phyloP scores from a whole-genome alignment of 169 alveolate species.

The Plasmodium vivax region DNA sequence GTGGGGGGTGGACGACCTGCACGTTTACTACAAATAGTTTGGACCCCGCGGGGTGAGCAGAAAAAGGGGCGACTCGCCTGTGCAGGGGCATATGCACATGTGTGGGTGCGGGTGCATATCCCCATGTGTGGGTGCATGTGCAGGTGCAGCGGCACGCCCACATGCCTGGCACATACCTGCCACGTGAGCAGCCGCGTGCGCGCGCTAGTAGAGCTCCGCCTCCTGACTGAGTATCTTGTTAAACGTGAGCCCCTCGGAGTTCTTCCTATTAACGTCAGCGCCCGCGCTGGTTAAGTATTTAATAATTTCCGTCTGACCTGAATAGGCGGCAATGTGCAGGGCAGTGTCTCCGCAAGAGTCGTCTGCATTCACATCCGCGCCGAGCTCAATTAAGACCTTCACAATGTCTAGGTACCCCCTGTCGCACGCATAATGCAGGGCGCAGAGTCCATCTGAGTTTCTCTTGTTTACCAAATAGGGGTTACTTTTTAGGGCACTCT shows the following conservation, averaged over 20 bases:
- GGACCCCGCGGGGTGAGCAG: not conserved
- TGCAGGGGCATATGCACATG: no score
- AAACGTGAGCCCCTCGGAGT: slow-evolving; percentile 27
- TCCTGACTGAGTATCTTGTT: slow-evolving; percentile 14
- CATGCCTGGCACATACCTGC: no score
- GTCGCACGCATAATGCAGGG: slow-evolving; percentile 79
- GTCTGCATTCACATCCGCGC: slow-evolving; percentile 71
- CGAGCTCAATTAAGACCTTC: slow-evolving; percentile 46
- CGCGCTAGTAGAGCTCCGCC: not conserved
- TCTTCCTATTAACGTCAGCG: slow-evolving; percentile 41
- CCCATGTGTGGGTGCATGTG: not conserved
- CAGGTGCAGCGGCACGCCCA: not conserved
- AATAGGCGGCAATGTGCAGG: slow-evolving; percentile 44
- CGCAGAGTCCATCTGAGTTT: slow-evolving; percentile 77
- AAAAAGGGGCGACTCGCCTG: not conserved
- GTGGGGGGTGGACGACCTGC: slow-evolving; percentile 88
- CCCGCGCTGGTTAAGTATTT: slow-evolving; percentile 25
- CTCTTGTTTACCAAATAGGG: slow-evolving; percentile 60
- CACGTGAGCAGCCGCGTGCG: no score
- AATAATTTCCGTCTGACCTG: slow-evolving; percentile 25
- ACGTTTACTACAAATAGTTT: slow-evolving; percentile 75
- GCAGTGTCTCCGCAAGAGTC: slow-evolving; percentile 65
- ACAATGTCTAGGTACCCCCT: slow-evolving; percentile 77
- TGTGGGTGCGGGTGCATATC: not conserved
- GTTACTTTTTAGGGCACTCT: slow-evolving; percentile 1